Percentiles rank a stretch among this genome's conserved stretches.
Conservation (phyloP, 305 asterid species). For the Andrographis paniculata region DNA sequence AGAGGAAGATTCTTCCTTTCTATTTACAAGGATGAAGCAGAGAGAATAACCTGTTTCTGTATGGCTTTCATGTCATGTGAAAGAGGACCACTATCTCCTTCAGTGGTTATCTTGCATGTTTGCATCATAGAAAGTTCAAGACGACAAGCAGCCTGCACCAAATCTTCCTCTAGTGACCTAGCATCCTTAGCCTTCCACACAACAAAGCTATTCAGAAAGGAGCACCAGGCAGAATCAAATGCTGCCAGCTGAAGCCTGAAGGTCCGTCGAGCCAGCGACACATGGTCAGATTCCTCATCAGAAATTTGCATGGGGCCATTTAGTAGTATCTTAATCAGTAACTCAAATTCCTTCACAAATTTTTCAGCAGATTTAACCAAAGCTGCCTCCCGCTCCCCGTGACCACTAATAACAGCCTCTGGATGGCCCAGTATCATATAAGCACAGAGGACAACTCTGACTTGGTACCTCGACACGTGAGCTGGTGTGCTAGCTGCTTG, state of each 20-base stretch:
- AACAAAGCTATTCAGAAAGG: constrained; percentile 89
- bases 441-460: constrained; percentile 83
- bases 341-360: constrained; percentile 69
- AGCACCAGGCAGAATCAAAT: constrained; percentile 92
- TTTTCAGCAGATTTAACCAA: constrained; percentile 63
- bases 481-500: constrained; percentile 31
- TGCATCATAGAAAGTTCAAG: constrained; percentile 88
- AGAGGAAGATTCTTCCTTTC: background rate
- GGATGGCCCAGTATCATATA: constrained; percentile 92
- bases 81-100: constrained; percentile 55
- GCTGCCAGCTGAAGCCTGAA: constrained; percentile 66
- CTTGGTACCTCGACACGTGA: constrained; percentile 76
- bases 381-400: constrained; percentile 77
- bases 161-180: constrained; percentile 71
- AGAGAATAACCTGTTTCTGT: constrained; percentile 67
- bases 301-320: constrained; percentile 47
- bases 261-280: constrained; percentile 25
- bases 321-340: constrained; percentile 49
- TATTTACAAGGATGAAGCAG: constrained; percentile 10
- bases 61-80: constrained; percentile 85
- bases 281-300: constrained; percentile 31
- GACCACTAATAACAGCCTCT: constrained; percentile 87
- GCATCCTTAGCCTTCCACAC: constrained; percentile 97
- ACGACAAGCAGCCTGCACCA: constrained; percentile 92
- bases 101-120: constrained; percentile 75